Evolutionary conservation across 1,284 basidiomycete genomes (phyloP), one percentile per base, ranked within the genome.

Genomic region (Xerocomus tenax): DNA sequence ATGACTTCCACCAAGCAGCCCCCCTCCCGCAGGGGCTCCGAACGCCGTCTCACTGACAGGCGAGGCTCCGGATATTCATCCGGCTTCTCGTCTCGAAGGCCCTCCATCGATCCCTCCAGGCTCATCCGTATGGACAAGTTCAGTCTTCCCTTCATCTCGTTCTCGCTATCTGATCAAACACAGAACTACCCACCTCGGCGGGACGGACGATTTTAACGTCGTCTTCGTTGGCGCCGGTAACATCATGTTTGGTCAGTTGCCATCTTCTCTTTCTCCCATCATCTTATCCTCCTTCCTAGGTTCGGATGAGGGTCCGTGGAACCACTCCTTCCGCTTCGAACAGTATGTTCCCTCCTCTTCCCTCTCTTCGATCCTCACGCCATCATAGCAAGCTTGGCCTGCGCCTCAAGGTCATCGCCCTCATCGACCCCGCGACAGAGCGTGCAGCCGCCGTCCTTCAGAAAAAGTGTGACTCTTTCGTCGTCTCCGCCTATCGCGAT

Each of bases 261-360:
- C 48, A 28, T 45, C 45, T 39, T 57, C 32, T 32, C 45, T 39
- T 44, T 34, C 23, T 43, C 30, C 29, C 36, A 25, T 42, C 45
- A 30, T 32, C 10, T 55, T 58, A 53, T 42, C 26, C 19, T 25
- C 41, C 25, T 25, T 39, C 40, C 19, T 64, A 89, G 86, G 86
- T 51, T 91, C 86, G 38, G 80, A 83, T 49, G 87, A 91, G 65
- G 89, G 89, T 45, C 90, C 90, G 18, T 92, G 85, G 87, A 93
- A 94, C 70, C 91, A 95, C 70, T 94, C 91, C 44, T 91, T 94
- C 81, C 88, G 92, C 65, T 82, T 95, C 60, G 91, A 94, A 75
- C 85, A 90, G 87, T 87, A 61, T 61, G 81, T 61, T 18, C 21
- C 34, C 45, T 47, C 44, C 29, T 23, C 19, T 13, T 19, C 26